Percentiles rank a stretch among this genome's conserved stretches.
Conservation (phyloP, 148 eudicot genomes). For the Rhododendron ovatum region DNA sequence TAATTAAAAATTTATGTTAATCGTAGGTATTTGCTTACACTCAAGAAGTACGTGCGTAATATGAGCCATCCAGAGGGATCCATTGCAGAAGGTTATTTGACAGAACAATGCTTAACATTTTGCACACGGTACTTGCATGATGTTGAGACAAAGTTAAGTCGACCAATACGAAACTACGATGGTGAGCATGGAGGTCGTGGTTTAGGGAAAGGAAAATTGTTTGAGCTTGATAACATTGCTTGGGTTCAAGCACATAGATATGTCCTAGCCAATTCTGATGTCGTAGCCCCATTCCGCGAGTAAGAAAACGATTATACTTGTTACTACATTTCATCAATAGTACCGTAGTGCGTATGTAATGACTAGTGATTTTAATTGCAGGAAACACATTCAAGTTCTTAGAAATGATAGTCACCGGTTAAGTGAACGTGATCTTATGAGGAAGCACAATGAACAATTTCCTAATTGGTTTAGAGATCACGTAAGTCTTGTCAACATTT, state of each 20-base stretch:
- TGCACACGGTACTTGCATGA: neutral
- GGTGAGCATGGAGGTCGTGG: neutral
- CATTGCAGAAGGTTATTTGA: neutral
- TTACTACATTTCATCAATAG: no score
- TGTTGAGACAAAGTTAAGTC: neutral
- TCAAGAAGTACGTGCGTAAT: neutral
- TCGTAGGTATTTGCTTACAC: no score
- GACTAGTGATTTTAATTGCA: neutral
- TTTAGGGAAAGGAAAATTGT: neutral
- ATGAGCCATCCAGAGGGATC: neutral
- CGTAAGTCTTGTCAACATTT: neutral
- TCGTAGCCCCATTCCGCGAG: neutral
- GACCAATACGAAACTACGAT: neutral
- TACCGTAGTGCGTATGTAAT: no score
- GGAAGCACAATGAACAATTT: conserved; percentile 4
- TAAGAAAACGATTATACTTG: neutral
- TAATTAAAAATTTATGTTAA: no score
- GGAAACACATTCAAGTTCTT: neutral
- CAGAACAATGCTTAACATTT: neutral
- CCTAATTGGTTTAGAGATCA: neutral
- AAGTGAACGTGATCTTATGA: neutral
- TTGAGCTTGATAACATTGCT: neutral
- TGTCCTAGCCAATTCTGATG: neutral
- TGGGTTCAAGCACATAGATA: neutral
- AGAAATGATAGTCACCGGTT: neutral